Conservation (phyloP, 345 rosid species). For the Alliaria petiolata region DNA sequence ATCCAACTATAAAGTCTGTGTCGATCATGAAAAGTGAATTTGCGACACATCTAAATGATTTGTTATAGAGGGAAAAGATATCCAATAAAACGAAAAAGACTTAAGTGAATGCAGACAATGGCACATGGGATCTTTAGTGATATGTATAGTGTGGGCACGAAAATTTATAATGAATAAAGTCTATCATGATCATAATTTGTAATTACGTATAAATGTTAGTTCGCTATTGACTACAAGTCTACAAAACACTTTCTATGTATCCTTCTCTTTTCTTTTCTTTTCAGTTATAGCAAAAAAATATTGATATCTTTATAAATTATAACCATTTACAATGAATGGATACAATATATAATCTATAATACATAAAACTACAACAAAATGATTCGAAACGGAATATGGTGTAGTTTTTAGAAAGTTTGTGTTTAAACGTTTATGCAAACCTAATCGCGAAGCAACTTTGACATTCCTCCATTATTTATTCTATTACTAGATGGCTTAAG, state of each 20-base stretch:
- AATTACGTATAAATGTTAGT: constrained; percentile 10
- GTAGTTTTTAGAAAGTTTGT: background rate
- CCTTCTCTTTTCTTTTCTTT: background rate
- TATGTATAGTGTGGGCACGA: constrained; percentile 30
- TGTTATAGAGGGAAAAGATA: background rate
- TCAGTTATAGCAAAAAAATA: background rate
- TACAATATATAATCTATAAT: background rate
- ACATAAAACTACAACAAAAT: background rate
- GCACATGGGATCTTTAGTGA: constrained; percentile 34
- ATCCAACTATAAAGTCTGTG: constrained; percentile 9
- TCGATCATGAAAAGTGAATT: constrained; percentile 22
- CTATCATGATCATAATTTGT: constrained; percentile 8
- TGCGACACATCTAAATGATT: background rate
- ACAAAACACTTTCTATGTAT: background rate
- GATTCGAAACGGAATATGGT: background rate
- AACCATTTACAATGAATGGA: background rate
- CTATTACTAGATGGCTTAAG: background rate
- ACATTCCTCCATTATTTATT: background rate
- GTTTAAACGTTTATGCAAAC: background rate
- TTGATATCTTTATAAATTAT: background rate
- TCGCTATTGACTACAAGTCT: constrained; percentile 12
- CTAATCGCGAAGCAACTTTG: background rate
- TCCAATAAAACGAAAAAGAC: constrained; percentile 21
- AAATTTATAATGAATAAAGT: constrained; percentile 22
- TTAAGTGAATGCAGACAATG: constrained; percentile 25